These are phyloP conservation scores for Russula sp. DNA, from an alignment of 768 basidiomycete genomes.

Conservation along the genomic window DNA sequence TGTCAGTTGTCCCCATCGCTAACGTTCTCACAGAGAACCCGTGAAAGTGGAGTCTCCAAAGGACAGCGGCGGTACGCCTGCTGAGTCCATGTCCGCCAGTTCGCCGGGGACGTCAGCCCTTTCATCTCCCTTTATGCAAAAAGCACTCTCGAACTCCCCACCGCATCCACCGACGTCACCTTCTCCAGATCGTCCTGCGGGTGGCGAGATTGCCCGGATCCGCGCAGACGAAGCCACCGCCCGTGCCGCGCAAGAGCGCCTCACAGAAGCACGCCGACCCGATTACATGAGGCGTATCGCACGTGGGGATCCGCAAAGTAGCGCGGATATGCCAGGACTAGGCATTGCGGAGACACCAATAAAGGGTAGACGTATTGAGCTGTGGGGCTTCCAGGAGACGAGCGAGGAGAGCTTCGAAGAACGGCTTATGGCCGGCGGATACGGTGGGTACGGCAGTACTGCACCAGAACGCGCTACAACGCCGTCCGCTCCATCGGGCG, in stretches of 20 bases:
- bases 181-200: slow-evolving; percentile 36
- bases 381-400: slow-evolving; percentile 45
- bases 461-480: slow-evolving; percentile 31
- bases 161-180: slow-evolving; percentile 30
- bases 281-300: slow-evolving; percentile 61
- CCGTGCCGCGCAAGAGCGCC: slow-evolving; percentile 47
- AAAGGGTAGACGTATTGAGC: slow-evolving; percentile 67
- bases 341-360: slow-evolving; percentile 68
- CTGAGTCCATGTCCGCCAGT: slow-evolving; percentile 29
- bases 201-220: slow-evolving; percentile 60
- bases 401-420: slow-evolving; percentile 80
- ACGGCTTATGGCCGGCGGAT: slow-evolving; percentile 78
- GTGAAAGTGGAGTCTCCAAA: slow-evolving; percentile 17
- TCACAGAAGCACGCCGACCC: slow-evolving; percentile 62
- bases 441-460: slow-evolving; percentile 58
- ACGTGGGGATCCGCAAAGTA: slow-evolving; percentile 40
- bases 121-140: slow-evolving; percentile 38
- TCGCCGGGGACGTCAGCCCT: slow-evolving; percentile 32
- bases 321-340: slow-evolving; percentile 38
- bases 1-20: not conserved
- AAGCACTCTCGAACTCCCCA: slow-evolving; percentile 23
- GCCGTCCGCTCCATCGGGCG: slow-evolving; percentile 42
- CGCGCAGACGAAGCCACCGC: slow-evolving; percentile 53
- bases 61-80: slow-evolving; percentile 20
- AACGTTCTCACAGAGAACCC: not conserved